Conservation (phyloP, 768 basidiomycete species). For the Phlebiopsis gigantea region DNA sequence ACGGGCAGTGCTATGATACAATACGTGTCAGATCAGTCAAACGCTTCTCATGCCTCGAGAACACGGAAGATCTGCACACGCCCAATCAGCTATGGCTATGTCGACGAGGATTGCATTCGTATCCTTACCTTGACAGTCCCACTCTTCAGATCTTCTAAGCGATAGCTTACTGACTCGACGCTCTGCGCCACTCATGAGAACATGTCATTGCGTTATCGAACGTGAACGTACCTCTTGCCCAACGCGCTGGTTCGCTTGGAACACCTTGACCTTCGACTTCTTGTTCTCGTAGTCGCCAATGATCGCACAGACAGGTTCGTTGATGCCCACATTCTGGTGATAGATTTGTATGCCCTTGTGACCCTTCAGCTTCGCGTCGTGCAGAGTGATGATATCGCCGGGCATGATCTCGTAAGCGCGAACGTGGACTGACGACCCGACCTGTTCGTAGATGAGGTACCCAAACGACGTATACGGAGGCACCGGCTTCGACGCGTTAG, state of each 20-base stretch:
- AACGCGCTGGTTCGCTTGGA: constrained; percentile 84
- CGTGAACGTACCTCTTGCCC: constrained; percentile 64
- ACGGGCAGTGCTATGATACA: no score
- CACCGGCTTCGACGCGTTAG: constrained; percentile 44
- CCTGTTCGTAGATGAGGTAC: constrained; percentile 72
- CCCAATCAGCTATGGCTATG: neutral
- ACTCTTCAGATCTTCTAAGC: constrained; percentile 85
- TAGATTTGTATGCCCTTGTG: constrained; percentile 77
- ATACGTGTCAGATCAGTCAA: no score
- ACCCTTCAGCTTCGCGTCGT: constrained; percentile 75
- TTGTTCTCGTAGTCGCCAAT: constrained; percentile 80
- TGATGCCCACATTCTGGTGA: constrained; percentile 48
- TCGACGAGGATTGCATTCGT: neutral
- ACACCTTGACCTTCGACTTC: constrained; percentile 81
- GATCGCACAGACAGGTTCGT: constrained; percentile 63
- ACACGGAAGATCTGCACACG: constrained; percentile 26
- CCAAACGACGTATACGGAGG: constrained; percentile 49
- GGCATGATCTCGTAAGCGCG: constrained; percentile 78
- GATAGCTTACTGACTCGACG: constrained; percentile 80
- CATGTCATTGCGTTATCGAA: constrained; percentile 11
- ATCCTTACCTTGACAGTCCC: constrained; percentile 69
- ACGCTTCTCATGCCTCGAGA: constrained; percentile 25
- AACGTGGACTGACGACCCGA: constrained; percentile 58
- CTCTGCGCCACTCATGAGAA: constrained; percentile 30
- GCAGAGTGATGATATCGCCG: constrained; percentile 74